These are phyloP conservation scores for Penicillium simplicissimum DNA, from an alignment of 495 filamentous ascomycete genomes.

Conservation along the genomic window DNA sequence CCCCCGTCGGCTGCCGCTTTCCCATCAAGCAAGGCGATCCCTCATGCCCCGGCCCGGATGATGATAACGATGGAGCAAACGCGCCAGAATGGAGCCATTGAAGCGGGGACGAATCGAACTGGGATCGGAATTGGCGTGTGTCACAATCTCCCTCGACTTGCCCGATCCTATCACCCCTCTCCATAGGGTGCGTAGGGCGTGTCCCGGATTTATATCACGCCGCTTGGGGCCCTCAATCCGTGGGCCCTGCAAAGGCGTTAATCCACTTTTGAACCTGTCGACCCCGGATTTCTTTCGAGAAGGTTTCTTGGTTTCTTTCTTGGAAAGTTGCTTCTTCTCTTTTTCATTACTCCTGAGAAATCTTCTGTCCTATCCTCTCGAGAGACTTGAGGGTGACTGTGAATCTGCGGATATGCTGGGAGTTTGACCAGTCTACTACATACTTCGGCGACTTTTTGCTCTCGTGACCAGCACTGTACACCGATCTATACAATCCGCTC, in stretches of 20 bases:
- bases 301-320: not conserved
- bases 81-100: slow-evolving; percentile 1
- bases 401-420: not conserved
- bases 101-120: slow-evolving; percentile 7
- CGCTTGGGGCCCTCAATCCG: slow-evolving; percentile 3
- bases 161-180: slow-evolving; percentile 8
- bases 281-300: slow-evolving; percentile 36
- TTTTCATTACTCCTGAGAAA: not conserved
- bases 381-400: not conserved
- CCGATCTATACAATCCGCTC: not conserved
- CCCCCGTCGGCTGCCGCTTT: slow-evolving; percentile 7
- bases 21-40: not conserved
- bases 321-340: not conserved
- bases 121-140: slow-evolving; percentile 8
- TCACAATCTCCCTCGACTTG: slow-evolving; percentile 1
- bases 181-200: slow-evolving; percentile 8
- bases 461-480: not conserved
- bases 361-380: not conserved
- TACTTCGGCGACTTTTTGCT: not conserved
- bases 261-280: slow-evolving; percentile 14
- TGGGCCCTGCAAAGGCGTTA: not conserved
- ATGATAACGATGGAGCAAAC: slow-evolving; percentile 14
- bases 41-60: slow-evolving; percentile 23
- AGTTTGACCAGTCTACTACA: not conserved
- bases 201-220: slow-evolving; percentile 10